Percentiles rank a stretch among this genome's conserved stretches.
phyloP scores from a whole-genome alignment of 2,329 filamentous ascomycete species.

The Pseudonectria buxi region DNA sequence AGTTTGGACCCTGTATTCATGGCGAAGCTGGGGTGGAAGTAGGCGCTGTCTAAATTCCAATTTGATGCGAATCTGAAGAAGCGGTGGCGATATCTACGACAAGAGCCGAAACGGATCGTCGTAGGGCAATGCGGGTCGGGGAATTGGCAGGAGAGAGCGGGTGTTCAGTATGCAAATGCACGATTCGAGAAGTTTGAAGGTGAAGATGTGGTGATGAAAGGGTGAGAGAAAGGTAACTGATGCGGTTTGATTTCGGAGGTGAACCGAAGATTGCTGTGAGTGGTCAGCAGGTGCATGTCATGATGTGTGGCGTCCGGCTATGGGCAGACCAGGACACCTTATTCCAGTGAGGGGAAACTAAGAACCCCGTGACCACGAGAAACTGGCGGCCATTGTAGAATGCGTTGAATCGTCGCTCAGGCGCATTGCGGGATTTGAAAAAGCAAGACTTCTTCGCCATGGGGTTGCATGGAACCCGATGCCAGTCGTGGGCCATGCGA shows the following conservation, averaged over 20 bases:
- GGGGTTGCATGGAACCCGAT: neutral
- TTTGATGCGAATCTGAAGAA: constrained; percentile 2
- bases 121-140: too few species aligned
- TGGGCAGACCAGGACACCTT: neutral
- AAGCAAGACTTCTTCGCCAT: constrained; percentile 3
- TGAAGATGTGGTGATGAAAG: constrained; percentile 1
- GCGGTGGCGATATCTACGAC: too few species aligned
- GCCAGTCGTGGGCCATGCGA: constrained; percentile 3
- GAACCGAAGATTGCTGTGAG: constrained; percentile 15
- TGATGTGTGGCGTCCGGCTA: constrained; percentile 10
- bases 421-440: neutral
- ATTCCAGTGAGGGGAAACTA: constrained; percentile 11
- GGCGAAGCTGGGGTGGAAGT: constrained; percentile 15
- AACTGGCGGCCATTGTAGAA: constrained; percentile 2
- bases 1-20: constrained; percentile 50
- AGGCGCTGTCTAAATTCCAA: constrained; percentile 3
- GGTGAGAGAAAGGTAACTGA: constrained; percentile 7
- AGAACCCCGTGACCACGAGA: constrained; percentile 5
- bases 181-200: constrained; percentile 1
- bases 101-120: too few species aligned
- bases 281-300: constrained; percentile 15
- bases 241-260: constrained; percentile 10
- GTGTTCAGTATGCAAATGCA: constrained; percentile 1
- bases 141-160: neutral
- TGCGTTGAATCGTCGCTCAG: too few species aligned